Percentiles rank a stretch among this genome's conserved stretches.
These are phyloP conservation scores for Podospora appendiculata DNA, from an alignment of 495 filamentous ascomycete genomes.

Conservation along the genomic window DNA sequence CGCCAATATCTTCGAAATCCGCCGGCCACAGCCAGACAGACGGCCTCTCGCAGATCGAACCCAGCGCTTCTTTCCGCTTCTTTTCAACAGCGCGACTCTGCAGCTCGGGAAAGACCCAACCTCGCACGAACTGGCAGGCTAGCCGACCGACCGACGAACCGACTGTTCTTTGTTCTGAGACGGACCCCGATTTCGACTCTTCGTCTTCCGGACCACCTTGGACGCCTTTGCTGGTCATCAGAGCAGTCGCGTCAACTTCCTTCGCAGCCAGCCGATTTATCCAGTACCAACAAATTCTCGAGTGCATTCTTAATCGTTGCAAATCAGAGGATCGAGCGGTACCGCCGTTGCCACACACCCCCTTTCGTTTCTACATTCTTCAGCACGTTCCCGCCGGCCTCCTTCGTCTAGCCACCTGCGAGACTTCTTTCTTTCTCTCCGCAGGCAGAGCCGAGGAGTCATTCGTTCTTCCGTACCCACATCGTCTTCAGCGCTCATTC, in stretches of 20 bases:
- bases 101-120: neutral
- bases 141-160: neutral
- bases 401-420: neutral
- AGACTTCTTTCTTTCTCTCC: neutral
- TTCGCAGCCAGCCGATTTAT: neutral
- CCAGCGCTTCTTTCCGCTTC: neutral
- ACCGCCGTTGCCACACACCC: neutral
- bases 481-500: neutral
- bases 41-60: neutral
- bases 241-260: slow-evolving; percentile 10
- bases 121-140: neutral
- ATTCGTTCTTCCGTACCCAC: neutral
- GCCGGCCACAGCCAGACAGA: neutral
- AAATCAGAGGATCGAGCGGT: neutral
- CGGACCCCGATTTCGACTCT: neutral
- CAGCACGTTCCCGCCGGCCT: no score
- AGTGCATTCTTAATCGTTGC: neutral
- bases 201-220: slow-evolving; percentile 5
- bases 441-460: neutral
- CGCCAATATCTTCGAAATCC: neutral
- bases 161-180: slow-evolving; percentile 21
- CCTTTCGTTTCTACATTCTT: no score
- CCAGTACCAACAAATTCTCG: neutral
- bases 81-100: neutral
- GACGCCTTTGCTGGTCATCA: slow-evolving; percentile 29